A percentile compares a stretch with the other conserved stretches of the same genome.
These are phyloP conservation scores for Pinus albicaulis DNA, from an alignment of 75 land plant species.

Conservation along the genomic window DNA sequence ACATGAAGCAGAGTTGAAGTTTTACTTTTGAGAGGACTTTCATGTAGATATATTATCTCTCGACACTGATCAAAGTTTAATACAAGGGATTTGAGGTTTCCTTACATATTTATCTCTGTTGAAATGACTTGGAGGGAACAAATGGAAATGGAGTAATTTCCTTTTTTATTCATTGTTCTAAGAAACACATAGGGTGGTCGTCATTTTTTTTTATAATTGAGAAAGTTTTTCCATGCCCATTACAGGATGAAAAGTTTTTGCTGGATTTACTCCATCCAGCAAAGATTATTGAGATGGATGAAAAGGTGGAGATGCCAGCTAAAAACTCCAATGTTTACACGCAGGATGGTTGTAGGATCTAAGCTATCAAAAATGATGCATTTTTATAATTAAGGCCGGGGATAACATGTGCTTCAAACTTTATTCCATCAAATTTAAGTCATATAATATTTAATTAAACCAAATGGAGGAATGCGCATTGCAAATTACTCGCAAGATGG, in stretches of 20 bases:
- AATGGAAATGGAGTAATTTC: neutral
- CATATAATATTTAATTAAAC: slow-evolving; percentile 15
- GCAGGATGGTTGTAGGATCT: neutral
- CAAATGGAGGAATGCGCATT: slow-evolving; percentile 38
- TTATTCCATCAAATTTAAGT: slow-evolving; percentile 11
- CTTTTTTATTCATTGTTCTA: neutral
- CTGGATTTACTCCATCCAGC: too few relatives aligned
- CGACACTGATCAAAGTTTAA: neutral
- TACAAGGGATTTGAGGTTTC: neutral
- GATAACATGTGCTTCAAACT: neutral
- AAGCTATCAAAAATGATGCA: slow-evolving; percentile 1
- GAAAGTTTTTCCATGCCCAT: neutral
- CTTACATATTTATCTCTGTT: neutral
- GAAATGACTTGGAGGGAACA: neutral
- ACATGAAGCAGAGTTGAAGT: neutral
- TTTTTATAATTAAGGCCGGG: neutral
- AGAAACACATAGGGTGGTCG: neutral
- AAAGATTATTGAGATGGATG: neutral
- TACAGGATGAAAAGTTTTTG: slow-evolving; percentile 23
- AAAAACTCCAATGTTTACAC: neutral
- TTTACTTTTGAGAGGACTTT: neutral
- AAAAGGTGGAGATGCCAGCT: neutral
- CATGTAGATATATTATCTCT: neutral
- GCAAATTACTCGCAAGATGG: slow-evolving; percentile 66
- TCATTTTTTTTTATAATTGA: slow-evolving; percentile 11